phyloP scores from a whole-genome alignment of 2,329 filamentous ascomycete species.

The Phialophora chinensis region DNA sequence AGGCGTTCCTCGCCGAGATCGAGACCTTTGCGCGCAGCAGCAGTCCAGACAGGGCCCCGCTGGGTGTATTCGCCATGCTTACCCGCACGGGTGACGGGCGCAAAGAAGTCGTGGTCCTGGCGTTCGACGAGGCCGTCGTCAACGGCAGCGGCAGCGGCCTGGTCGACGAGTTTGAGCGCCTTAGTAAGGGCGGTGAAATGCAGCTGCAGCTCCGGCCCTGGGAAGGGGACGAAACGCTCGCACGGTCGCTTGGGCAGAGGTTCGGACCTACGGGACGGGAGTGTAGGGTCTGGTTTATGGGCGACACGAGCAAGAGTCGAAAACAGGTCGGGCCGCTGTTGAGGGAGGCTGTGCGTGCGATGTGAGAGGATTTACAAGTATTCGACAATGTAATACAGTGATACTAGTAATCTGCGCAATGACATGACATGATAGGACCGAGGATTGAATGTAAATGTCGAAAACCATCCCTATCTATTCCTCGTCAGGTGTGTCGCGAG shows the following conservation, averaged over 20 bases:
- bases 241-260: conserved; percentile 42
- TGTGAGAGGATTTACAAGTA: background rate
- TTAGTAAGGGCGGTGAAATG: conserved; percentile 48
- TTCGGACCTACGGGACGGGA: conserved; percentile 35
- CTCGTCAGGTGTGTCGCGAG: background rate
- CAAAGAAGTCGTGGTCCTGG: conserved; percentile 40
- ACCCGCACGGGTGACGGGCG: conserved; percentile 59
- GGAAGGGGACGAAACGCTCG: conserved; percentile 42
- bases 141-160: background rate
- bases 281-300: conserved; percentile 62
- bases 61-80: conserved; percentile 66
- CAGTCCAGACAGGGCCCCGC: conserved; percentile 43
- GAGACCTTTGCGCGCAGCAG: conserved; percentile 50
- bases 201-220: conserved; percentile 45
- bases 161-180: conserved; percentile 53
- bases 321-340: conserved; percentile 68
- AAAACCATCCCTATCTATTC: background rate
- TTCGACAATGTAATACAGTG: background rate
- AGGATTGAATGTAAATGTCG: too few species aligned
- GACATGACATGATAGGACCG: too few species aligned
- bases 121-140: conserved; percentile 56
- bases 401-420: background rate
- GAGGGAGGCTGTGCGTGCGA: conserved; percentile 49
- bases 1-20: conserved; percentile 43
- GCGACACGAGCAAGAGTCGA: conserved; percentile 62